phyloP scores from a whole-genome alignment of 148 eudicot species.

The Polygonum maritimum region DNA sequence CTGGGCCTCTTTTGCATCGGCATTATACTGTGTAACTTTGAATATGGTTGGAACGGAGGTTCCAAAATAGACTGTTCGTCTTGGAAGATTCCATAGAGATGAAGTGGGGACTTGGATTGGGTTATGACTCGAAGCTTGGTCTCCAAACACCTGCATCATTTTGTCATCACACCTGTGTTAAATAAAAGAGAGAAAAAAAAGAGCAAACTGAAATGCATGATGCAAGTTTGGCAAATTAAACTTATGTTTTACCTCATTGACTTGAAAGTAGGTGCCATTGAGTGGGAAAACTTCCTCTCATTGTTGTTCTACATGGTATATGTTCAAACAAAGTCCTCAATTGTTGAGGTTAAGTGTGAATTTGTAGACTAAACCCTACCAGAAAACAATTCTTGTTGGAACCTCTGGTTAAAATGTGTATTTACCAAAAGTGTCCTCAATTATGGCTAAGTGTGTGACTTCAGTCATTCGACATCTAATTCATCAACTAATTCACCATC shows the following conservation, averaged over 20 bases:
- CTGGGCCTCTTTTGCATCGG: neutral
- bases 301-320: constrained; percentile 39
- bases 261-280: constrained; percentile 43
- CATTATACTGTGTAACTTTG: constrained; percentile 36
- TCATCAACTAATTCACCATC: no score
- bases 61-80: constrained; percentile 85
- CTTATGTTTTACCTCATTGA: constrained; percentile 32
- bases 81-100: constrained; percentile 81
- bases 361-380: neutral
- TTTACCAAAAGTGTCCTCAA: constrained; percentile 75
- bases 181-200: neutral
- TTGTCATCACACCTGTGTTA: constrained; percentile 2
- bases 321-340: constrained; percentile 14
- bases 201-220: neutral
- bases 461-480: no score
- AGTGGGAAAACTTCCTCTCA: constrained; percentile 43
- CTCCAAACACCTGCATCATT: constrained; percentile 71
- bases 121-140: constrained; percentile 73
- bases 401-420: neutral
- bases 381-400: neutral
- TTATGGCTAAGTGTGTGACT: no score
- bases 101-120: constrained; percentile 74
- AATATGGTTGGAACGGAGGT: constrained; percentile 82
- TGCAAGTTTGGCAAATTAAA: neutral
- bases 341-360: neutral